Evolutionary conservation across 139 green algal species (phyloP).

Genomic region (Marvania coccoides): DNA sequence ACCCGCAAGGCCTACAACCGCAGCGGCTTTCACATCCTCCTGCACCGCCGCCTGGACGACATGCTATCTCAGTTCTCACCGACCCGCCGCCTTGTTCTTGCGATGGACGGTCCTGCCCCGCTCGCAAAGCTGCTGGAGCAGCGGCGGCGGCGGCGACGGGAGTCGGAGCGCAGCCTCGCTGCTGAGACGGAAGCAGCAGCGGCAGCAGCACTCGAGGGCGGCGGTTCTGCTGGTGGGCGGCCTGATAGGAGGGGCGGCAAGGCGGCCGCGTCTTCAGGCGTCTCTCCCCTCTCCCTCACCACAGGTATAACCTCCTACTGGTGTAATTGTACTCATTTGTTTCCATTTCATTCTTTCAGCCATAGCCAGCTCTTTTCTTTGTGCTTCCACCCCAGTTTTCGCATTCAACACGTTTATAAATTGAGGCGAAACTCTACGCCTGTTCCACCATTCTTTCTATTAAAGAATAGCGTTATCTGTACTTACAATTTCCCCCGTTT

Average conservation of each 20-base stretch:
- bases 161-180: not conserved
- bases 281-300: slow-evolving; percentile 24
- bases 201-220: not conserved
- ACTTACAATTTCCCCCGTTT: too few relatives aligned
- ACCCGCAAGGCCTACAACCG: slow-evolving; percentile 38
- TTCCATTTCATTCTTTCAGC: too few relatives aligned
- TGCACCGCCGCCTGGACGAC: slow-evolving; percentile 56
- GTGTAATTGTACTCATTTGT: too few relatives aligned
- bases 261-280: not conserved
- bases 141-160: slow-evolving; percentile 25
- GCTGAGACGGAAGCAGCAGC: not conserved
- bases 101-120: slow-evolving; percentile 71
- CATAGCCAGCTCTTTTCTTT: too few relatives aligned
- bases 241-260: not conserved
- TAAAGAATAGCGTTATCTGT: too few relatives aligned
- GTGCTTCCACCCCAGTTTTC: too few relatives aligned
- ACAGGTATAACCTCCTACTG: too few relatives aligned
- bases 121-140: slow-evolving; percentile 85
- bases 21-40: slow-evolving; percentile 46
- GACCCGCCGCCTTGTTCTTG: slow-evolving; percentile 63
- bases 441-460: too few relatives aligned
- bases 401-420: too few relatives aligned
- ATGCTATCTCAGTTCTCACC: slow-evolving; percentile 45
- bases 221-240: not conserved
- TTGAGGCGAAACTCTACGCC: too few relatives aligned